A percentile compares a stretch with the other conserved stretches of the same genome.
Evolutionary conservation across 2,329 filamentous ascomycete genomes (phyloP).

Genomic region (Botrytis squamosa): DNA sequence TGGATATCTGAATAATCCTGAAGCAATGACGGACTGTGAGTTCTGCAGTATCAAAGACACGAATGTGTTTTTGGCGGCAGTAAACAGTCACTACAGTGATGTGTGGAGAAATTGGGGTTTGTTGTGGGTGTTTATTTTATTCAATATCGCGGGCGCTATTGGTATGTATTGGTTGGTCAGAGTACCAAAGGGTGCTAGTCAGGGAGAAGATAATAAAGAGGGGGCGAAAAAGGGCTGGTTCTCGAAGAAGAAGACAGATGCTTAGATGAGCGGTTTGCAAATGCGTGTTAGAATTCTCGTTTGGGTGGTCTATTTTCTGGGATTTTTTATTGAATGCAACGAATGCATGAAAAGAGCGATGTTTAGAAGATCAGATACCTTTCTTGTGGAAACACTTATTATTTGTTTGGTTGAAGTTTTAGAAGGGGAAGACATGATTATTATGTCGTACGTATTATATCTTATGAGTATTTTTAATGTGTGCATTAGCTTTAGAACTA

Average conservation of each 20-base stretch:
- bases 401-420: neutral
- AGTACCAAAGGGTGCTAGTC: conserved; percentile 44
- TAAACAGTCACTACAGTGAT: conserved; percentile 55
- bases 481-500: neutral
- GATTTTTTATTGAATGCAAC: neutral
- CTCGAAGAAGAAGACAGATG: conserved; percentile 11
- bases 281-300: neutral
- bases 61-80: conserved; percentile 50
- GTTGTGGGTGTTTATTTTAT: conserved; percentile 45
- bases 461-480: conserved; percentile 1
- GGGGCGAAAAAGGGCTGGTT: conserved; percentile 13
- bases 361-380: neutral
- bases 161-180: conserved; percentile 53
- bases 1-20: conserved; percentile 53
- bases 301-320: neutral
- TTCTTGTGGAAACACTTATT: neutral
- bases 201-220: conserved; percentile 17
- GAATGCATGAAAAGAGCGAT: neutral
- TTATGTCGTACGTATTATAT: conserved; percentile 8
- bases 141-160: conserved; percentile 54
- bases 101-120: conserved; percentile 69
- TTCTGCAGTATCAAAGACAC: conserved; percentile 55
- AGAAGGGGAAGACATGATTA: neutral
- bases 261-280: neutral
- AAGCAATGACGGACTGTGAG: conserved; percentile 51